phyloP scores from a whole-genome alignment of 345 rosid genomes.

The Dipteronia sinensis region DNA sequence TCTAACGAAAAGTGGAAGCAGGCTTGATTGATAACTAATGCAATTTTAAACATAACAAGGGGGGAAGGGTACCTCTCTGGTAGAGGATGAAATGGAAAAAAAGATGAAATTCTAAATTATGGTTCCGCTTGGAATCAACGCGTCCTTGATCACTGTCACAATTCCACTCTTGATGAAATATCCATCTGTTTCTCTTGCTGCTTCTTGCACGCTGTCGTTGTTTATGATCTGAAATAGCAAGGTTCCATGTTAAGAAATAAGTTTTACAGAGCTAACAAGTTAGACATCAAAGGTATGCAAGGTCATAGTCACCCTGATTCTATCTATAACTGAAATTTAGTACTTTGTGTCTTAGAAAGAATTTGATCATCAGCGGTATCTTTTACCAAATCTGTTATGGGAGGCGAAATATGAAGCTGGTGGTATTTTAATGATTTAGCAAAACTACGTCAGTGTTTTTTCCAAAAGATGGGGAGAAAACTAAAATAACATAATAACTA shows the following conservation, averaged over 20 bases:
- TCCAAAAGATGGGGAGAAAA: not conserved
- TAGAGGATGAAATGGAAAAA: not conserved
- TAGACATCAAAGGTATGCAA: no score
- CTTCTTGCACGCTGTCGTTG: slow-evolving; percentile 83
- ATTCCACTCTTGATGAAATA: slow-evolving; percentile 97
- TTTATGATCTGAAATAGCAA: slow-evolving; percentile 65
- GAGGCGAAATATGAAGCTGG: not conserved
- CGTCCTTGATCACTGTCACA: slow-evolving; percentile 92
- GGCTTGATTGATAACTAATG: not conserved
- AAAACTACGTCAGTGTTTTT: not conserved
- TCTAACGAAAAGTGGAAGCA: slow-evolving; percentile 7
- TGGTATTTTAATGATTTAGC: not conserved
- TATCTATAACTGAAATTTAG: not conserved
- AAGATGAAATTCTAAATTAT: slow-evolving; percentile 42
- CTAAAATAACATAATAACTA: not conserved
- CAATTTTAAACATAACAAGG: not conserved
- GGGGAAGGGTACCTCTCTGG: not conserved
- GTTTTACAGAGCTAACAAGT: no score
- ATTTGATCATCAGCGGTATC: not conserved
- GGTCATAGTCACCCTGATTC: no score
- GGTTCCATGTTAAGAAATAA: not conserved
- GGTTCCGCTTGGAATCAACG: slow-evolving; percentile 92
- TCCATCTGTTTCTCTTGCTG: slow-evolving; percentile 95
- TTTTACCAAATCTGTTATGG: not conserved
- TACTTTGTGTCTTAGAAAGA: not conserved